Conservation (phyloP, 2,329 filamentous ascomycete species). For the Lachnellula suecica region DNA sequence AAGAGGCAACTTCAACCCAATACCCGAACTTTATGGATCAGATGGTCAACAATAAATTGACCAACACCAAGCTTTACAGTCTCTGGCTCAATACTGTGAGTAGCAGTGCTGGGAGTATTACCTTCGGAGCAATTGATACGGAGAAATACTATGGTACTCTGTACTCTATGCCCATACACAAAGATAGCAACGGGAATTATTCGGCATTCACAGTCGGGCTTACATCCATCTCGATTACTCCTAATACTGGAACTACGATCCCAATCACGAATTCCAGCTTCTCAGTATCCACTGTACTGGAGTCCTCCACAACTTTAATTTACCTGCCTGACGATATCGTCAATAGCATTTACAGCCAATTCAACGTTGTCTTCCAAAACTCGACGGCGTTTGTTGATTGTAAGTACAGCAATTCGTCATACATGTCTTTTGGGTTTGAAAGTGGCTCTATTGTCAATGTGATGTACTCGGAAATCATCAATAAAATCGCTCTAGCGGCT, state of each 20-base stretch:
- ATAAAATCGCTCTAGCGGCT: no score
- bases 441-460: constrained; percentile 43
- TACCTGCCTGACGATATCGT: constrained; percentile 61
- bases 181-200: constrained; percentile 4
- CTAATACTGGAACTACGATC: constrained; percentile 39
- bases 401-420: constrained; percentile 43
- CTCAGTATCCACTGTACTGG: constrained; percentile 54
- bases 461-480: no score
- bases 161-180: constrained; percentile 31
- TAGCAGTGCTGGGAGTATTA: constrained; percentile 33
- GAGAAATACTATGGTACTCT: constrained; percentile 42
- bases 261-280: constrained; percentile 31
- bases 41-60: constrained; percentile 41
- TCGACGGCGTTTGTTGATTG: constrained; percentile 37
- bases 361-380: constrained; percentile 50
- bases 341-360: constrained; percentile 39
- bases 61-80: constrained; percentile 41
- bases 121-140: constrained; percentile 48
- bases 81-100: constrained; percentile 38
- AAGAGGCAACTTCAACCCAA: constrained; percentile 42
- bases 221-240: constrained; percentile 31
- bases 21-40: constrained; percentile 33
- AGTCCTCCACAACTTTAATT: constrained; percentile 67
- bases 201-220: constrained; percentile 33
- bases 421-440: constrained; percentile 52